Evolutionary conservation across 208 protist genomes (phyloP), one percentile per base, ranked within the genome.

Genomic region (Acanthamoeba royreba): DNA sequence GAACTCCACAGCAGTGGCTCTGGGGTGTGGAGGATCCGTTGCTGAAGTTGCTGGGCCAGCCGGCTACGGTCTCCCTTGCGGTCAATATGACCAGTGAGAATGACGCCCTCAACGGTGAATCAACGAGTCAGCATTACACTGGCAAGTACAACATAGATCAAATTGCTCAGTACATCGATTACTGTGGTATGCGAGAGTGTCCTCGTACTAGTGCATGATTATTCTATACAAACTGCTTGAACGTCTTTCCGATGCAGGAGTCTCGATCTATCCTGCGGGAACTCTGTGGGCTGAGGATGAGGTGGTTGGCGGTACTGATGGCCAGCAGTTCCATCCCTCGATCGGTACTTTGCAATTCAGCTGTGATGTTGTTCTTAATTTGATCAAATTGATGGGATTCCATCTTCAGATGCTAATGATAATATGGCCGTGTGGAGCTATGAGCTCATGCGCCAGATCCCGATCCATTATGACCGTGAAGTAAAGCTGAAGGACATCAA

Each of bases 21-120:
- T 88, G 81, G 81, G 81, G 81, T 31, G 40, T n/a, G 31, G 81
- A 88, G 45, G 81, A 88, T n/a, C 81, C 81, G 52, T 38, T 88
- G 81, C 81, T 88, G n/a, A 55, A 55, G 45, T 38, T 88, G 31
- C 46, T 88, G 52, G 81, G 81, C 33, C 4, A 22, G 81, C 45
- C 81, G 4, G 45, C 81, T 7, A 55, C 49, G 52, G 81, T 88
- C 7, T 1, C 81, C 22, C n/a, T 88, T 8, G 45, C 28, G 22
- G 31, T 22, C 81, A 88, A 88, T 38, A 55, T 66, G 52, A 88
- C 81, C 31, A 63, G 69, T 25, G 69, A 79, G 69, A 46, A 53
- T 9, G 81, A 88, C 45, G 81, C 45, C 46, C 49, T 88, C 31
- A 55, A 88, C 28, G 49, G 52, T 38, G 4, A 61, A 15, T 63